Percentiles rank a stretch among this genome's conserved stretches.
phyloP scores from a whole-genome alignment of 2,329 filamentous ascomycete genomes.

The Fusarium hainanense region DNA sequence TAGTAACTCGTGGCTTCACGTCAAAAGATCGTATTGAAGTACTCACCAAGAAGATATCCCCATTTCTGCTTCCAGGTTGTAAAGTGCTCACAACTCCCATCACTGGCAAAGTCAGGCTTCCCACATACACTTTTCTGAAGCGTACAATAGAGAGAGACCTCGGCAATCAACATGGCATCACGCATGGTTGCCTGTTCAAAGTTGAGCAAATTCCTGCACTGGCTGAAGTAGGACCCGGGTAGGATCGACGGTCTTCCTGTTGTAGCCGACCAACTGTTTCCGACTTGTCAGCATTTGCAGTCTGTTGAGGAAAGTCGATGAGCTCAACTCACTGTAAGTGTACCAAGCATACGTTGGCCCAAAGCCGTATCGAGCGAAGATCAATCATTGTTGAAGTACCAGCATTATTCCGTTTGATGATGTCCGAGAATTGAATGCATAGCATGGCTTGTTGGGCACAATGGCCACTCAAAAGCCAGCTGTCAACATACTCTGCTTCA shows the following conservation, averaged over 20 bases:
- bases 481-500: constrained; percentile 54
- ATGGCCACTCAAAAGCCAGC: constrained; percentile 56
- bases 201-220: constrained; percentile 54
- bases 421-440: constrained; percentile 56
- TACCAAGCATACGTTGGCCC: constrained; percentile 33
- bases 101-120: constrained; percentile 43
- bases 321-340: constrained; percentile 28
- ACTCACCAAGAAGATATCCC: constrained; percentile 28
- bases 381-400: constrained; percentile 49
- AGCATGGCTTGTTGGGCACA: constrained; percentile 58
- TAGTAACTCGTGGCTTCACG: background rate
- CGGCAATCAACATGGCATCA: constrained; percentile 55
- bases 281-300: background rate
- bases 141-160: constrained; percentile 52
- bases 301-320: background rate
- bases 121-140: constrained; percentile 50
- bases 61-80: constrained; percentile 34
- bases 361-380: constrained; percentile 45
- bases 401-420: constrained; percentile 51
- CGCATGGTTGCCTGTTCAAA: constrained; percentile 56
- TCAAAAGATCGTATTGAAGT: too few relatives aligned
- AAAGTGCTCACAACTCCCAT: constrained; percentile 21
- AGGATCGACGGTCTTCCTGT: constrained; percentile 55
- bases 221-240: constrained; percentile 52
- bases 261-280: constrained; percentile 53